Conservation (phyloP, 805 yeast genomes). For the Kuraishia floccosa region DNA sequence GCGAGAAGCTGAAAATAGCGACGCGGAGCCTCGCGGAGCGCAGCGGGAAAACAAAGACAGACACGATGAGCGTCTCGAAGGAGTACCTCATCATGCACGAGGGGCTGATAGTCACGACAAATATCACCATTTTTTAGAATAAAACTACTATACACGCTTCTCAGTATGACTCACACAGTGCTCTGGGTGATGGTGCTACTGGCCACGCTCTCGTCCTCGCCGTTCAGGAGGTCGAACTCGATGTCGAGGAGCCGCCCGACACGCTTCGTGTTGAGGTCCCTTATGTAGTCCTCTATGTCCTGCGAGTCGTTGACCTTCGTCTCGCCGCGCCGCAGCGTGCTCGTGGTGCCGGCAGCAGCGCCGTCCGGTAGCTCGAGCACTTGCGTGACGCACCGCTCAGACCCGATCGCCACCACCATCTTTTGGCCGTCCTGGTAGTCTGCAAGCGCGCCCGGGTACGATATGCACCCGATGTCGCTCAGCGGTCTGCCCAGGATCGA, state of each 20-base stretch:
- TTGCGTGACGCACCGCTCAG: constrained; percentile 1
- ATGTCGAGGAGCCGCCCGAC: constrained; percentile 1
- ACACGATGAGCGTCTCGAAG: not conserved
- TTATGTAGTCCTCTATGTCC: not conserved
- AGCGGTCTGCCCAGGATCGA: constrained; percentile 1
- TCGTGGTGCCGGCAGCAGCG: too few species aligned
- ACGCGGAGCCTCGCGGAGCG: not conserved
- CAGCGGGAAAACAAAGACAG: not conserved
- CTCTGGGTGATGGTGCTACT: not conserved
- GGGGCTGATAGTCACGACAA: not conserved
- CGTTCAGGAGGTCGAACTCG: constrained; percentile 1
- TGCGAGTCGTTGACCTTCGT: constrained; percentile 1
- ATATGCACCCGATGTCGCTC: too few species aligned
- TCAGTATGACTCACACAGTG: too few species aligned
- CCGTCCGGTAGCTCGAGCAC: too few species aligned
- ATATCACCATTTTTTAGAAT: too few species aligned
- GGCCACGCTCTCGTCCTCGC: not conserved
- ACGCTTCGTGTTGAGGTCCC: constrained; percentile 2
- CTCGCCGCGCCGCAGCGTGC: not conserved
- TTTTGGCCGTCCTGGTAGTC: not conserved
- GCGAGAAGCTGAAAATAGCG: not conserved
- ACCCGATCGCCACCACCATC: not conserved
- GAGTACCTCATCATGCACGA: not conserved
- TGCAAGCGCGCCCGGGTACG: too few species aligned
- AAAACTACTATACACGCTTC: too few species aligned